Evolutionary conservation across 305 asterid species (phyloP).

Genomic region (Caryopteris hybrid): DNA sequence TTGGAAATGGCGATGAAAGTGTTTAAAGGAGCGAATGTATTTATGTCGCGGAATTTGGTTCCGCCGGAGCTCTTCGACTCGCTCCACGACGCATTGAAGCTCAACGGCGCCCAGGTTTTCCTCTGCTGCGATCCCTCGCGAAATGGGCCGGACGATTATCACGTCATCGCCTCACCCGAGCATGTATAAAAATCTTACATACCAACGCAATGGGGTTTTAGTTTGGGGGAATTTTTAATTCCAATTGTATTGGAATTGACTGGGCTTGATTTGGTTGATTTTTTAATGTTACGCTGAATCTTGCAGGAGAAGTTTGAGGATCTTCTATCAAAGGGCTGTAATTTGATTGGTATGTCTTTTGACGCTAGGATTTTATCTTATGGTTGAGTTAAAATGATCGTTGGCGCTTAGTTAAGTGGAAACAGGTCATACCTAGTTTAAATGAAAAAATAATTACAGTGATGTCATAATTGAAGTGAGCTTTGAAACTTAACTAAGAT

Average conservation of each 20-base stretch:
- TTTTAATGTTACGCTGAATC: conserved; percentile 15
- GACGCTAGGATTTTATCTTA: neutral
- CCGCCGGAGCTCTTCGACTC: conserved; percentile 93
- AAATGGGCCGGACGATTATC: conserved; percentile 70
- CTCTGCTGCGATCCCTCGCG: conserved; percentile 93
- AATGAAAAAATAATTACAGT: neutral
- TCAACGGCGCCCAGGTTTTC: conserved; percentile 79
- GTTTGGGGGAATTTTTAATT: conserved; percentile 1
- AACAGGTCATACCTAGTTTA: neutral
- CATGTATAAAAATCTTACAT: conserved; percentile 44
- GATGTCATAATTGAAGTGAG: neutral
- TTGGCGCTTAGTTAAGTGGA: conserved; percentile 6
- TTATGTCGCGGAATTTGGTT: conserved; percentile 75
- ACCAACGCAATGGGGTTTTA: neutral
- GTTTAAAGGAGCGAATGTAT: conserved; percentile 68
- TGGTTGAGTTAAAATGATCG: neutral
- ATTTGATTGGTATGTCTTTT: conserved; percentile 60
- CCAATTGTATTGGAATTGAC: conserved; percentile 5
- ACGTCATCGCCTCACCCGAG: conserved; percentile 71
- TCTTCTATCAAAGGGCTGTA: conserved; percentile 80
- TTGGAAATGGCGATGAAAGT: conserved; percentile 52
- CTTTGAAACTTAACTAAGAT: conserved; percentile 2
- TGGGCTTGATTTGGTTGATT: neutral
- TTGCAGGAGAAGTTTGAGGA: conserved; percentile 80
- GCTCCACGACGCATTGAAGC: conserved; percentile 90